Evolutionary conservation across 768 basidiomycete genomes (phyloP).

Genomic region (Russula lepida): DNA sequence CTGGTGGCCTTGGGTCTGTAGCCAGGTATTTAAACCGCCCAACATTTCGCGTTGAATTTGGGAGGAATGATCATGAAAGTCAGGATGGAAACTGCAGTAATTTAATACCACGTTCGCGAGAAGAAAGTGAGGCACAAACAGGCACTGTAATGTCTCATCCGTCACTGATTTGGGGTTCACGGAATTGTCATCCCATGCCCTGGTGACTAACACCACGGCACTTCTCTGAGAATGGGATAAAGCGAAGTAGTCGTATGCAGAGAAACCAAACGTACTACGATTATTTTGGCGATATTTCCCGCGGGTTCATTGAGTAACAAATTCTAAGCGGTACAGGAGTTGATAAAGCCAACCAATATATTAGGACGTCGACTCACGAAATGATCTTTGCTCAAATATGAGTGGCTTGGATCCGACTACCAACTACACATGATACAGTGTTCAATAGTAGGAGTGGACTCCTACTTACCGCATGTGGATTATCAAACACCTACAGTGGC

Average conservation of each 20-base stretch:
- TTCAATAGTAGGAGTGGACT: slow-evolving; percentile 24
- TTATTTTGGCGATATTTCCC: slow-evolving; percentile 58
- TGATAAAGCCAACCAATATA: slow-evolving; percentile 13
- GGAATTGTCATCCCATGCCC: slow-evolving; percentile 73
- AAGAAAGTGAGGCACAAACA: slow-evolving; percentile 36
- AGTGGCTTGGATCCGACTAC: slow-evolving; percentile 82
- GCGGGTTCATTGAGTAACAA: slow-evolving; percentile 79
- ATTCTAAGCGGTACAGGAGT: slow-evolving; percentile 37
- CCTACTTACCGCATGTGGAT: slow-evolving; percentile 58
- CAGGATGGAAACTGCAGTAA: slow-evolving; percentile 64
- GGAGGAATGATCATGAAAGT: slow-evolving; percentile 59
- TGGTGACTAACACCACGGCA: slow-evolving; percentile 58
- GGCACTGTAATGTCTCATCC: slow-evolving; percentile 57
- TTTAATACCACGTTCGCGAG: background rate
- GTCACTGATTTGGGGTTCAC: slow-evolving; percentile 47
- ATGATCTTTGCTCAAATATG: slow-evolving; percentile 84
- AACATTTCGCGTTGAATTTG: slow-evolving; percentile 72
- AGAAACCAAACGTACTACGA: slow-evolving; percentile 42
- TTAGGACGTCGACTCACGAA: slow-evolving; percentile 46
- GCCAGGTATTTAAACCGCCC: slow-evolving; percentile 56
- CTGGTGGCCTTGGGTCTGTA: slow-evolving; percentile 40
- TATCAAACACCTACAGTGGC: slow-evolving; percentile 54
- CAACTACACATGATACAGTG: background rate
- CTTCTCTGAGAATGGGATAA: slow-evolving; percentile 36
- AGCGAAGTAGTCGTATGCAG: background rate